Base-by-base conservation (phyloP, 2,329 filamentous ascomycete species). In the Chalaropsis ovoidea region DNA sequence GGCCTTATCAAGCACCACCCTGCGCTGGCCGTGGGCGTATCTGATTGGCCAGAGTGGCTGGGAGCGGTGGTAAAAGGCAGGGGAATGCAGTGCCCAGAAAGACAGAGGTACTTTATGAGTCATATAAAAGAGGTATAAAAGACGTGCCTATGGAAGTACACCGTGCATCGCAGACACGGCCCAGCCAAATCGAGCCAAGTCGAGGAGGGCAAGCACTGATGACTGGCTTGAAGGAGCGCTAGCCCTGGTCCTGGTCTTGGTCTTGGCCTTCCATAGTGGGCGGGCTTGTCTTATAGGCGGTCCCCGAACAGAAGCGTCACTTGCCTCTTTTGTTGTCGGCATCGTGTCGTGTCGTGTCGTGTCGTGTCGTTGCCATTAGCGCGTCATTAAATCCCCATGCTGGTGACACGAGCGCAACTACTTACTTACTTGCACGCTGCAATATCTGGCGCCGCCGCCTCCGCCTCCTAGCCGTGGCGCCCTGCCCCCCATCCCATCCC, bases 1-100 rank as follows among this genome's bases (percentile, higher is more conserved):
- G 66, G 66, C 66, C 66, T 67, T 67, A 67, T 67, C 66, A 47
- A 58, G 45, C 39, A 63, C 60, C 47, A 65, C 52, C 54, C 58
- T 49, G 7, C 43, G 41, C 56, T 49, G 58, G 58, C 47, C 42
- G 47, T 62, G 49, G 35, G 31, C 41, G n/a, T n/a, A n/a, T 63
- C 31, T 67, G 66, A 67, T 67, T 67, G 52, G 61, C 45, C 45
- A 62, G 45, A 10, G 45, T 19, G 24, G 54, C 54, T 39, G 43
- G 42, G 27, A 47, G n/a, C n/a, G 15, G 41, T 62, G 42, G 61
- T 13, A 35, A 45, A 62, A 31, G 45, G 41, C 61, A 62, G 43
- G 43, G 61, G 54, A 35, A 58, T 52, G 45, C 43, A 39, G 61
- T 62, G 61, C 52, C 41, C 22, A 35, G n/a, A 62, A 45, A 62